These are phyloP conservation scores for Ophiostoma australiae DNA, from an alignment of 2,329 filamentous ascomycete genomes.

Conservation along the genomic window DNA sequence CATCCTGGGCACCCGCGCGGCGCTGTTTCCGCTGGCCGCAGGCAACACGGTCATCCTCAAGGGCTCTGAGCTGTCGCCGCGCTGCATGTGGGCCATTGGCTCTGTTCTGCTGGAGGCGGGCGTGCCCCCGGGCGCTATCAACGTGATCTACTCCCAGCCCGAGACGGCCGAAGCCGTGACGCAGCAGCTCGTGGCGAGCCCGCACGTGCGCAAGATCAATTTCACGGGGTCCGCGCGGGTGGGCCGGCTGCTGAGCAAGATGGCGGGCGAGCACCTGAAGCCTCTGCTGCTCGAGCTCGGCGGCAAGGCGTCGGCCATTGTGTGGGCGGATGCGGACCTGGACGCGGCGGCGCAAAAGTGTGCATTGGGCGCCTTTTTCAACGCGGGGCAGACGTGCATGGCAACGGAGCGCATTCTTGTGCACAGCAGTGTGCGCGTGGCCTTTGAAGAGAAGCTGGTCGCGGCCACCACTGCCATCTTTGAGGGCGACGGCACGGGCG, in stretches of 20 bases:
- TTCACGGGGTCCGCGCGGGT: slow-evolving; percentile 76
- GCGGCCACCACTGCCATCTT: neutral
- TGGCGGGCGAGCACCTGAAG: slow-evolving; percentile 70
- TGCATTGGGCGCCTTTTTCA: slow-evolving; percentile 65
- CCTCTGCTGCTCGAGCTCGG: slow-evolving; percentile 76
- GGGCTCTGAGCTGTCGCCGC: slow-evolving; percentile 59
- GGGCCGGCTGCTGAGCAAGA: slow-evolving; percentile 64
- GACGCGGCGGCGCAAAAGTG: slow-evolving; percentile 64
- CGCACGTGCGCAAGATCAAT: slow-evolving; percentile 71
- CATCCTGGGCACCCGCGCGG: slow-evolving; percentile 50
- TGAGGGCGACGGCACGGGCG: neutral
- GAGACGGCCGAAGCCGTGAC: slow-evolving; percentile 65
- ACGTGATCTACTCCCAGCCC: slow-evolving; percentile 58
- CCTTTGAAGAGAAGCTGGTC: slow-evolving; percentile 44
- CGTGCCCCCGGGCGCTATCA: slow-evolving; percentile 68
- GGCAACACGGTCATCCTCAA: slow-evolving; percentile 79
- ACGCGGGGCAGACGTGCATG: slow-evolving; percentile 83
- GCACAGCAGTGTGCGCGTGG: slow-evolving; percentile 43
- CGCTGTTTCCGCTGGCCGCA: slow-evolving; percentile 63
- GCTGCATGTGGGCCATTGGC: slow-evolving; percentile 57
- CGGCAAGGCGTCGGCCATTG: slow-evolving; percentile 74
- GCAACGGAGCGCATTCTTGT: slow-evolving; percentile 68
- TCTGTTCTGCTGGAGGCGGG: slow-evolving; percentile 67
- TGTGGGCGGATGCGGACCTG: slow-evolving; percentile 74
- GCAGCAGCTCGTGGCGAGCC: slow-evolving; percentile 60